Base-by-base conservation (phyloP, 202 grass and related monocot genomes). In the Cymbopogon flexuosus region DNA sequence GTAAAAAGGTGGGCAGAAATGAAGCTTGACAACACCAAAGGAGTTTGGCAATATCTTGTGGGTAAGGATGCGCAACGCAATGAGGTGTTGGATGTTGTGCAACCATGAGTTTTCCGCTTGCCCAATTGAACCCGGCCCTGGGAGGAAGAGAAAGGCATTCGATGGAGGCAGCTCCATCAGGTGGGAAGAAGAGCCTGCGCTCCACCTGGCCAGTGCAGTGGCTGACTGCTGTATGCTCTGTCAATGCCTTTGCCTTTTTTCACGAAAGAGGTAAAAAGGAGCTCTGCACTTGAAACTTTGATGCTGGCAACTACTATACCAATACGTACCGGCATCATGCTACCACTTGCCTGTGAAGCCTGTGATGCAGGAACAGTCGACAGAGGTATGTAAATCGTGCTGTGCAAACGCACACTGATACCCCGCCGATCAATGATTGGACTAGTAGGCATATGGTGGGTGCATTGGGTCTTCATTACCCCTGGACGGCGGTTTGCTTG, bases 141-240 rank as follows among this genome's bases (percentile, higher is more conserved):
- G 89, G 81, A 79, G 40, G 89, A 84, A 90, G 75, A 83, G 79
- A 86, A 84, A 87, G 72, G 40, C 45, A 41, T 73, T 84, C 73
- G 84, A 75, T 87, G 65, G 78, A 81, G 65, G 82, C 58, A 72
- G 65, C 77, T 51, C 52, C 69, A 63, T 57, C 77, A 78, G 78
- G 83, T 82, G 66, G 83, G 73, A 79, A 82, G 79, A 74, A 78
- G 87, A 78, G 80, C 80, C 76, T 78, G 80, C 74, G 65, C 82
- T 88, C 83, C 89, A 89, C 80, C 89, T 94, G 89, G 73, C 78
- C 83, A 87, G 76, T 87, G 87, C 61, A 77, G 66, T 82, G 65
- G 76, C 41, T 79, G 19, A 19, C 54, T 58, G 54, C 54, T 58
- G 54, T 58, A 58, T 58, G 73, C 67, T 67, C 79, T 89, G 82